These are phyloP conservation scores for Podospora anserina DNA, from an alignment of 495 filamentous ascomycete species.

Conservation along the genomic window DNA sequence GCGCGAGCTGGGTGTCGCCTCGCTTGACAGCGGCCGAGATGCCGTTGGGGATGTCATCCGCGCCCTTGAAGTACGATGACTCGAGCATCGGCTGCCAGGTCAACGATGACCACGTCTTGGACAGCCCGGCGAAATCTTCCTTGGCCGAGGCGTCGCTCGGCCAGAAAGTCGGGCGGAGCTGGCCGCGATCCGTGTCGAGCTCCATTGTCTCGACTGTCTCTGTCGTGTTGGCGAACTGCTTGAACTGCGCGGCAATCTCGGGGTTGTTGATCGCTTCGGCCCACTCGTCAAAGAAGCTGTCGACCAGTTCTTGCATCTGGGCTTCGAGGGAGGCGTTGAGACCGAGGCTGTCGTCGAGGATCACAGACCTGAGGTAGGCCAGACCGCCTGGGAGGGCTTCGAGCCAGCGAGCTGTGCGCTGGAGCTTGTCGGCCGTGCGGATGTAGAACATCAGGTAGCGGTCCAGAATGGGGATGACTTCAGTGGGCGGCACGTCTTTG, in stretches of 20 bases:
- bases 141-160: conserved; percentile 57
- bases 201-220: conserved; percentile 72
- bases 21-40: conserved; percentile 73
- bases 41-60: conserved; percentile 64
- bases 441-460: conserved; percentile 97
- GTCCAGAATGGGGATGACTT: conserved; percentile 83
- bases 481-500: conserved; percentile 83
- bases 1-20: conserved; percentile 85
- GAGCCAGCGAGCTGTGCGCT: conserved; percentile 90
- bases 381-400: conserved; percentile 86
- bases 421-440: conserved; percentile 90
- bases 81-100: conserved; percentile 84
- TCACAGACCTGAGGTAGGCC: conserved; percentile 75
- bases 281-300: conserved; percentile 95
- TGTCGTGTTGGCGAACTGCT: conserved; percentile 82
- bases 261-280: conserved; percentile 76
- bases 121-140: conserved; percentile 67
- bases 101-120: conserved; percentile 66
- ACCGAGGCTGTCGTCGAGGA: conserved; percentile 85
- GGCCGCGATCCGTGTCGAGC: conserved; percentile 67
- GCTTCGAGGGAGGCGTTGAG: conserved; percentile 82
- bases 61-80: conserved; percentile 64
- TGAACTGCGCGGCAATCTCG: conserved; percentile 66
- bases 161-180: conserved; percentile 81
- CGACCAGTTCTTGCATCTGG: conserved; percentile 87